Evolutionary conservation across 2,329 filamentous ascomycete species (phyloP).

Genomic region (Ophiostoma quercus): DNA sequence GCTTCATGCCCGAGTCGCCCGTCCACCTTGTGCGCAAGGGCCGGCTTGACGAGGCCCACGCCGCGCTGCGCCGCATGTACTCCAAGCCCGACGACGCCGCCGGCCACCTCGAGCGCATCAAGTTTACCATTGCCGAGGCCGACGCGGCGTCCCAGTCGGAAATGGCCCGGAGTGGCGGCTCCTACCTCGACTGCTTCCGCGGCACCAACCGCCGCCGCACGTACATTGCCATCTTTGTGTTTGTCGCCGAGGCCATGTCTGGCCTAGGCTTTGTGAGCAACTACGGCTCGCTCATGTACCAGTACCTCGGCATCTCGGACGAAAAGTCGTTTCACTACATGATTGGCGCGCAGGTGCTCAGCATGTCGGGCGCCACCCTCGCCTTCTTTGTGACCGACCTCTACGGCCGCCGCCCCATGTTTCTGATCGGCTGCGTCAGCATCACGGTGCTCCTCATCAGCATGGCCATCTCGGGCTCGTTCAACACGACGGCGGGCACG

Average conservation of each 20-base stretch:
- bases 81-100: conserved; percentile 15
- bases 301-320: conserved; percentile 29
- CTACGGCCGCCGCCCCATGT: conserved; percentile 21
- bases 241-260: conserved; percentile 17
- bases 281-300: conserved; percentile 21
- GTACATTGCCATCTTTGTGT: conserved; percentile 49
- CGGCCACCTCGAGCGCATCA: conserved; percentile 39
- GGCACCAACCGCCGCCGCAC: conserved; percentile 36
- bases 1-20: conserved; percentile 34
- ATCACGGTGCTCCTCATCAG: conserved; percentile 33
- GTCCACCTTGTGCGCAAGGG: conserved; percentile 18
- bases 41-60: conserved; percentile 33
- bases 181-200: conserved; percentile 36
- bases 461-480: conserved; percentile 30
- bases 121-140: conserved; percentile 51
- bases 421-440: conserved; percentile 16
- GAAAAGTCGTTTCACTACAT: conserved; percentile 28
- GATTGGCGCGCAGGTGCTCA: conserved; percentile 39
- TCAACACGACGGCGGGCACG: conserved; percentile 24
- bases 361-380: conserved; percentile 38
- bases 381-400: conserved; percentile 17
- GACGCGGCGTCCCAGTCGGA: conserved; percentile 32
- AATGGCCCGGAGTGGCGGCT: conserved; percentile 32
- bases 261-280: conserved; percentile 19
- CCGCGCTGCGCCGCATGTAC: conserved; percentile 16